Evolutionary conservation across 768 basidiomycete species (phyloP), one percentile per base, ranked within the genome.

Genomic region (Clavulina sp.): DNA sequence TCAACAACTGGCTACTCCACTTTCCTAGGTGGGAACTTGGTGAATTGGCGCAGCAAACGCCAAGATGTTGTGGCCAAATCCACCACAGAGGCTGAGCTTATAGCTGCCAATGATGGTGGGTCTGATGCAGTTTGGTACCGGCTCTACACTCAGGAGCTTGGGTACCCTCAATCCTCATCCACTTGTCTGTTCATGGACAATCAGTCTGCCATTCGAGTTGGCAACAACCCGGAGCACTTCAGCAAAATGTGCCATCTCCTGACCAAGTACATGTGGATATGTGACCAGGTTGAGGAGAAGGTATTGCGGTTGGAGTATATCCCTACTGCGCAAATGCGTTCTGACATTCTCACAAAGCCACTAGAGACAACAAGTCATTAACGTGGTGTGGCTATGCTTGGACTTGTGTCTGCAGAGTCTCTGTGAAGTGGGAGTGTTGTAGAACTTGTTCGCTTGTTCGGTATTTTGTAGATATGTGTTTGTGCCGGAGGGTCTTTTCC

Each of bases 51-150:
- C 5, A 66, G 64, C 28, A 60, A 62, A 36, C 59, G 64, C 21
- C 73, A 75, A 59, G 9, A 59, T 0, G 57, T 65, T 36, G 66
- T 72, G n/a, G 61, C 69, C 0, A 56, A 65, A 2, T 65, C 63
- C 5, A 61, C 60, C 16, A 60, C 60, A 13, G 58, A 65, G 51
- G 62, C 62, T 1, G 63, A 65, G 56, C 62, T 59, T 48, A 55
- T 65, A 23, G 60, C 58, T 2, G 53, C 51, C 13, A 23, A 55
- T 1, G 51, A 58, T 24, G 60, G 59, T 4, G 50, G 55, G 0
- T 38, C 56, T 33, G 59, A 64, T 49, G 54, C 54, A 0, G 36
- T 61, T 7, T 66, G 59, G 58, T 52, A 61, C 19, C 50, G 54
- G 0, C 40, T 24, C 2, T 48, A 62, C 5, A 50, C 62, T 16